Evolutionary conservation across 31 red algal species (phyloP), one percentile per base, ranked within the genome.

Genomic region (Endocladia muricata): DNA sequence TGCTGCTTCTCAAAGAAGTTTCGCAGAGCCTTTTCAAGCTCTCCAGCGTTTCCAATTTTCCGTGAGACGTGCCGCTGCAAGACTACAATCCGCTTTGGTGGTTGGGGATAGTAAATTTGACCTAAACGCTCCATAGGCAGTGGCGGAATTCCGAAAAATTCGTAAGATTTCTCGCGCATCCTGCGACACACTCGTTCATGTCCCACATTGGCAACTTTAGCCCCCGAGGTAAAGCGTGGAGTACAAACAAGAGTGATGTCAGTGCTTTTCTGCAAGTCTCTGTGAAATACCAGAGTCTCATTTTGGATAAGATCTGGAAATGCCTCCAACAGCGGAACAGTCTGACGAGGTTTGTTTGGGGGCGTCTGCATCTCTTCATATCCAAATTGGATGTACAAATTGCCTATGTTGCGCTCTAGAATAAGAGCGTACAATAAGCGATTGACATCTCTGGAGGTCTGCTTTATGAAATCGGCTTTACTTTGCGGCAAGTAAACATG

Each of bases 401-500:
- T 8, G 40, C 22, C 44, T 21, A 51, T 15, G 40, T 73, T 42
- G 3, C 21, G 6, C 35, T 34, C 19, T n/a, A 73, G 44, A 51
- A 73, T 73, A n/a, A 73, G 39, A n/a, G 68, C 34, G 38, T 73
- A 73, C 25, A 26, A 51, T 5, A 73, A 32, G 21, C 68, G 68
- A 42, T 73, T 73, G n/a, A 73, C 68, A 32, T 73, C 68, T 19
- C 40, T 22, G 38, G 41, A 17, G 5, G 68, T 73, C 68, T 73
- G 68, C 61, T 0, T 36, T 23, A 32, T 36, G 33, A 85, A 85
- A 33, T 85, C 70, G 4, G 30, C 19, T 42, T 30, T 17, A 29
- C 57, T 33, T 56, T 85, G 69, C 1, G 81, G 81, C 43, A 85
- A 37, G 47, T 76, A 85, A 36, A 85, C 15, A 67, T 85, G 81